Evolutionary conservation across 345 rosid species (phyloP).

Genomic region (Salix koriyanagi): DNA sequence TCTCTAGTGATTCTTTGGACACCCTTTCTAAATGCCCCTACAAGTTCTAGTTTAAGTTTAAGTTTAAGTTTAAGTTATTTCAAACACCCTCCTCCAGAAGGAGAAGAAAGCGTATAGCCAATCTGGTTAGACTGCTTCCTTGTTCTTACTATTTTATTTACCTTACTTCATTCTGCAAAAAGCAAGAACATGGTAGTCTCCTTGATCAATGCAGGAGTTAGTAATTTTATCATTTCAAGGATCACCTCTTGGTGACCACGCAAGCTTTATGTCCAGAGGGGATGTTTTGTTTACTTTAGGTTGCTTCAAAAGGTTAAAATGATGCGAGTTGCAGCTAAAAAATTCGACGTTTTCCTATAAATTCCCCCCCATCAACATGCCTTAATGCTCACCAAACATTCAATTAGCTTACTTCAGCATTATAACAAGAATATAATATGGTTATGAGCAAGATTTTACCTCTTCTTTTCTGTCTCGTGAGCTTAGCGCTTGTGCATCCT

Average conservation of each 20-base stretch:
- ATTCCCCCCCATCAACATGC: not conserved
- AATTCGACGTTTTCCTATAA: not conserved
- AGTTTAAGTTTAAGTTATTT: no score
- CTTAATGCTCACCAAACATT: not conserved
- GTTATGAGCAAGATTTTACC: not conserved
- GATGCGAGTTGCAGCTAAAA: no score
- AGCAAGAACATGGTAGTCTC: not conserved
- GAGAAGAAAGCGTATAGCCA: no score
- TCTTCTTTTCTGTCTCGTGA: not conserved
- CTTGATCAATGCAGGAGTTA: not conserved
- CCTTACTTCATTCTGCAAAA: not conserved
- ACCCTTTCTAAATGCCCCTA: no score
- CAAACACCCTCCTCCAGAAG: no score
- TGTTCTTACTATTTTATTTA: no score
- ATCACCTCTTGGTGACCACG: not conserved
- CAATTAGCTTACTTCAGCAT: not conserved
- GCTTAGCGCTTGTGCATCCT: not conserved
- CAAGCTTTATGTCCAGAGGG: not conserved
- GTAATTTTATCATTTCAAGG: not conserved
- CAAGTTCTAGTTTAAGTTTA: no score
- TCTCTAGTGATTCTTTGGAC: no score
- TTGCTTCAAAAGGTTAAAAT: no score
- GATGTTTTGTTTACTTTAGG: not conserved
- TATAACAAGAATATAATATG: not conserved
- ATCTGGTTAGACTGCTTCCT: no score